phyloP scores from a whole-genome alignment of 2,329 filamentous ascomycete genomes.

The Aspergillus calidoustus region DNA sequence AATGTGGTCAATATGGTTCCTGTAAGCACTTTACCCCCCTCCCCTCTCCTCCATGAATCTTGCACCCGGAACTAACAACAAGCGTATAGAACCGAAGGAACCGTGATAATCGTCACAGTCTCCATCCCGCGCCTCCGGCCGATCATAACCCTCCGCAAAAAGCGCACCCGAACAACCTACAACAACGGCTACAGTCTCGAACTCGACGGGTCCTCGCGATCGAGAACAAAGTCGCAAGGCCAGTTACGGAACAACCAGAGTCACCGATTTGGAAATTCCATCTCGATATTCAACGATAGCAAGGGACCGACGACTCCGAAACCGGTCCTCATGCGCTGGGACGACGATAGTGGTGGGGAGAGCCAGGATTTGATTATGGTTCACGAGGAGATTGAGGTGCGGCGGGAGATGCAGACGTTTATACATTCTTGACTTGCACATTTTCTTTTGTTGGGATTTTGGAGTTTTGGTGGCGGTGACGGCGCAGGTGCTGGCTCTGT shows the following conservation, averaged over 20 bases:
- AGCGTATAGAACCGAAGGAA: slow-evolving; percentile 6
- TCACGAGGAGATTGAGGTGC: not conserved
- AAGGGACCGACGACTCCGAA: not conserved
- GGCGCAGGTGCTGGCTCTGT: too few species aligned
- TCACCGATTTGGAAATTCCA: not conserved
- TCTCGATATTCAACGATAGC: not conserved
- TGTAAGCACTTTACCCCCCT: not conserved
- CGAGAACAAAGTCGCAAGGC: too few species aligned
- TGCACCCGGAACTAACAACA: not conserved
- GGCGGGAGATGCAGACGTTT: not conserved
- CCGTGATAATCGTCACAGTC: slow-evolving; percentile 9
- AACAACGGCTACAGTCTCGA: not conserved
- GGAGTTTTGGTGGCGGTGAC: too few species aligned
- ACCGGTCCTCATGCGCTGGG: not conserved
- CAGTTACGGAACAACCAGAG: too few species aligned
- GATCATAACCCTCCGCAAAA: slow-evolving; percentile 2
- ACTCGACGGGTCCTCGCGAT: not conserved
- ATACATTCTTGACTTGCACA: not conserved
- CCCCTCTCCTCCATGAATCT: not conserved
- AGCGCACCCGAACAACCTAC: not conserved
- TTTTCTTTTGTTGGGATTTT: too few species aligned
- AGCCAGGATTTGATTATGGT: not conserved
- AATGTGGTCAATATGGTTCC: slow-evolving; percentile 13
- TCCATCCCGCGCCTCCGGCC: slow-evolving; percentile 10
- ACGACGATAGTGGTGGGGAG: not conserved